phyloP scores from a whole-genome alignment of 257 asterid genomes.

The Lycium barbarum region DNA sequence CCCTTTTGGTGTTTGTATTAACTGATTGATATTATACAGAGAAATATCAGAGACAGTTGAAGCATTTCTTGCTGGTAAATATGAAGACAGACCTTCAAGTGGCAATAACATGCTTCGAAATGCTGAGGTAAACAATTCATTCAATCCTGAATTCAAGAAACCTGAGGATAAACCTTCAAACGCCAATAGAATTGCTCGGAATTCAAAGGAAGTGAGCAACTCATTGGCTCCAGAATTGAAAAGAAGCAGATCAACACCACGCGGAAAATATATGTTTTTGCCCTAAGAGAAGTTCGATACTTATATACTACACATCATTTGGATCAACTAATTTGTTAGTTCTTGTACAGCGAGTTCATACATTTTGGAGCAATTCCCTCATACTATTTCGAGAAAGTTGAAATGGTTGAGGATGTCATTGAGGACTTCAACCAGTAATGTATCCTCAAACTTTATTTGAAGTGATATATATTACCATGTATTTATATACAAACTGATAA shows the following conservation, averaged over 20 bases:
- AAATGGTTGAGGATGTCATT: constrained; percentile 28
- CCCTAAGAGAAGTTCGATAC: constrained; percentile 35
- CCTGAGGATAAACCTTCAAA: constrained; percentile 27
- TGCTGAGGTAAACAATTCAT: constrained; percentile 52
- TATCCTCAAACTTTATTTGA: constrained; percentile 18
- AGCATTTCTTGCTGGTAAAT: constrained; percentile 47
- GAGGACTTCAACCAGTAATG: constrained; percentile 10
- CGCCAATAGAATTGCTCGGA: constrained; percentile 22
- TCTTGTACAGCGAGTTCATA: constrained; percentile 43
- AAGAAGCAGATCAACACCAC: constrained; percentile 88
- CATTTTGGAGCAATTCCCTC: constrained; percentile 6
- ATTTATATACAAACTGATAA: constrained; percentile 15
- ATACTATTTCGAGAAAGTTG: constrained; percentile 7
- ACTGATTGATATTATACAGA: constrained; percentile 44
- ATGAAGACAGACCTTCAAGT: constrained; percentile 49
- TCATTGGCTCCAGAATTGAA: constrained; percentile 48
- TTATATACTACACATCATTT: constrained; percentile 14
- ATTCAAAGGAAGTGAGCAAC: constrained; percentile 45
- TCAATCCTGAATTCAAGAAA: constrained; percentile 42
- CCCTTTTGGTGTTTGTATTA: constrained; percentile 17
- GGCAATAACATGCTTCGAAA: constrained; percentile 40
- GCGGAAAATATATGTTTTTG: constrained; percentile 69
- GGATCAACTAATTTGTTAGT: constrained; percentile 25
- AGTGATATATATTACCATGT: constrained; percentile 13
- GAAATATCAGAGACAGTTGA: constrained; percentile 52